Conservation (phyloP, 768 basidiomycete genomes). For the Sarcodon aspratus region DNA sequence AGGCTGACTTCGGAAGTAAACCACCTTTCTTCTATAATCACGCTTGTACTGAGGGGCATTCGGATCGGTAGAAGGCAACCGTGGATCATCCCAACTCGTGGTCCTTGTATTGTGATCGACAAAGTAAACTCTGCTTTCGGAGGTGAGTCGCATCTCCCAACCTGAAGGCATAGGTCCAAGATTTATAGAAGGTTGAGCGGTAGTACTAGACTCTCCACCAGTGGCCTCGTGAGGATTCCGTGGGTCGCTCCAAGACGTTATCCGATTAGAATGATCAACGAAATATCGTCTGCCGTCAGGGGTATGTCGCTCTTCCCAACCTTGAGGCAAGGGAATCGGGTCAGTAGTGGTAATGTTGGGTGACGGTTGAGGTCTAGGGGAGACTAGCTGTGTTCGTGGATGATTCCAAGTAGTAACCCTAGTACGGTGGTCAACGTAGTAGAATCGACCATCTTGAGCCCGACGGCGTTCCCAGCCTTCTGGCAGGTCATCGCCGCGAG, state of each 20-base stretch:
- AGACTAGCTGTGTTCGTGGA: slow-evolving; percentile 22
- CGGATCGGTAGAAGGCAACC: slow-evolving; percentile 73
- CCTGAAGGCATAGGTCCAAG: slow-evolving; percentile 82
- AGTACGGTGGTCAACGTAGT: slow-evolving; percentile 83
- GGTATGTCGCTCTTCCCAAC: slow-evolving; percentile 88
- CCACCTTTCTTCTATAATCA: slow-evolving; percentile 84
- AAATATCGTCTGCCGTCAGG: slow-evolving; percentile 76
- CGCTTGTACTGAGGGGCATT: slow-evolving; percentile 94
- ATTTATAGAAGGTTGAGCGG: slow-evolving; percentile 36
- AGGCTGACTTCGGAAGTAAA: slow-evolving; percentile 88
- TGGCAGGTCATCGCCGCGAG: slow-evolving; percentile 51
- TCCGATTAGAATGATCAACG: slow-evolving; percentile 70
- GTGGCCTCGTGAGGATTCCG: slow-evolving; percentile 45
- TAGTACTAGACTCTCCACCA: slow-evolving; percentile 28
- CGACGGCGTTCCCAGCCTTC: slow-evolving; percentile 76
- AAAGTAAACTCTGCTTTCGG: slow-evolving; percentile 78
- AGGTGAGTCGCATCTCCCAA: slow-evolving; percentile 92
- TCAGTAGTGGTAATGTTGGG: slow-evolving; percentile 10
- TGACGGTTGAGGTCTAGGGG: slow-evolving; percentile 13
- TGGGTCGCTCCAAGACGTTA: slow-evolving; percentile 89
- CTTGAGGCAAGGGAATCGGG: slow-evolving; percentile 63
- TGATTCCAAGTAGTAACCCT: slow-evolving; percentile 76
- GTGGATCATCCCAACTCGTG: slow-evolving; percentile 90
- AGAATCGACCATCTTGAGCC: slow-evolving; percentile 60
- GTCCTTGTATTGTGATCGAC: slow-evolving; percentile 88